These are phyloP conservation scores for Psidium friedrichsthalianum DNA, from an alignment of 345 rosid species.

Conservation along the genomic window DNA sequence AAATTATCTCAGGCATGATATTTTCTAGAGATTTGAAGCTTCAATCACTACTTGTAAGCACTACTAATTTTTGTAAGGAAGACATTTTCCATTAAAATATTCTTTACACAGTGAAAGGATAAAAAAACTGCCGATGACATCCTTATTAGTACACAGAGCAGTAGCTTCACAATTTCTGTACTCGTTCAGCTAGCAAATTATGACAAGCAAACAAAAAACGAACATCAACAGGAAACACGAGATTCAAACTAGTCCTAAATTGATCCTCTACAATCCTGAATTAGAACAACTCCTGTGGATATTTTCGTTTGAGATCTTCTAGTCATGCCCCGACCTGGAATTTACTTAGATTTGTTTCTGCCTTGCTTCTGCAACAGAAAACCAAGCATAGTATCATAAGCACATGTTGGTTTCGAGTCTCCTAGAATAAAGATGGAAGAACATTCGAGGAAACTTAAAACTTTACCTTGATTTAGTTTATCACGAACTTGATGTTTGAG, in stretches of 20 bases:
- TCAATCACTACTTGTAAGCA: neutral
- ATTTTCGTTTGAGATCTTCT: neutral
- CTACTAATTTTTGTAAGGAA: neutral
- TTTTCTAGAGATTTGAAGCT: neutral
- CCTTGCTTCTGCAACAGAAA: neutral
- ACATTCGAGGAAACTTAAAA: too few species aligned
- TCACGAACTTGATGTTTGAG: too few species aligned
- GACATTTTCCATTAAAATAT: neutral
- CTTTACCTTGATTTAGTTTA: too few species aligned
- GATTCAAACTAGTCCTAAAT: neutral
- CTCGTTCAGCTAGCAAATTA: neutral
- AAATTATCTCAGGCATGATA: neutral
- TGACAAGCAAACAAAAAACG: neutral
- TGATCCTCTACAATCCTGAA: neutral
- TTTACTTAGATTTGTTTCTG: neutral
- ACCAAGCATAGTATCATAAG: neutral
- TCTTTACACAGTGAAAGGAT: neutral
- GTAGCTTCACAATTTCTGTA: neutral
- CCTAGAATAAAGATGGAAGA: neutral
- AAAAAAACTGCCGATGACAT: too few species aligned
- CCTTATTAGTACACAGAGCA: too few species aligned
- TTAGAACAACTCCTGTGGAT: neutral
- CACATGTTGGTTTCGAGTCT: too few species aligned
- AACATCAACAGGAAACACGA: neutral
- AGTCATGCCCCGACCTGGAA: neutral